Conservation (phyloP, 73 alveolate genomes). For the Stentor coeruleus region DNA sequence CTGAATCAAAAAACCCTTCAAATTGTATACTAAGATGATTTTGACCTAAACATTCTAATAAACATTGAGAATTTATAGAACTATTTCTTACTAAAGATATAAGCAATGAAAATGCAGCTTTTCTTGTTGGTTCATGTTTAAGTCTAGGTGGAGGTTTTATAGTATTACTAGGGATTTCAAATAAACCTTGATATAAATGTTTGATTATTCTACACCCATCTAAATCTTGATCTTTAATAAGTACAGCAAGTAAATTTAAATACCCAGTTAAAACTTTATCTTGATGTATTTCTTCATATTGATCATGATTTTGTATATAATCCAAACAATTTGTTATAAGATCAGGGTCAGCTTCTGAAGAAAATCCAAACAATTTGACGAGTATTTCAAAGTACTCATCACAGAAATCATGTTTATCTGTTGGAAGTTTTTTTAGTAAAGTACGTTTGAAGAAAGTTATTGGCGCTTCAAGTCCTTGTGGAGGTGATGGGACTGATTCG, state of each 20-base stretch:
- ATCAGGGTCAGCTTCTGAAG: not conserved
- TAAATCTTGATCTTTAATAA: constrained; percentile 37
- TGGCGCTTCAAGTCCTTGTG: not conserved
- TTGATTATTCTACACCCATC: not conserved
- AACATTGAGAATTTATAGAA: not conserved
- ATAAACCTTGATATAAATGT: not conserved
- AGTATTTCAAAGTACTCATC: constrained; percentile 29
- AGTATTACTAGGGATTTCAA: constrained; percentile 1
- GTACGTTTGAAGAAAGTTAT: not conserved
- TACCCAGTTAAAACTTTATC: constrained; percentile 51
- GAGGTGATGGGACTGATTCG: not conserved
- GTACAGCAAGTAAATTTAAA: constrained; percentile 34
- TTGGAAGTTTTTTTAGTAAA: not conserved
- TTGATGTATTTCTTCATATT: constrained; percentile 43
- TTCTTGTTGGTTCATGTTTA: not conserved
- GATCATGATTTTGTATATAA: constrained; percentile 36
- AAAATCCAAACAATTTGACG: not conserved
- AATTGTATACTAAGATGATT: not conserved
- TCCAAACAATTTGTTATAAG: constrained; percentile 37
- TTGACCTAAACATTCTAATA: not conserved
- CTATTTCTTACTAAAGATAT: not conserved
- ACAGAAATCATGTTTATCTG: not conserved
- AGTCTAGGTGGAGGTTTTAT: not conserved
- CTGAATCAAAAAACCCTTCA: constrained; percentile 58
- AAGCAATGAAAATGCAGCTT: constrained; percentile 15